These are phyloP conservation scores for Fraxinus latifolia DNA, from an alignment of 305 asterid genomes.

Conservation along the genomic window DNA sequence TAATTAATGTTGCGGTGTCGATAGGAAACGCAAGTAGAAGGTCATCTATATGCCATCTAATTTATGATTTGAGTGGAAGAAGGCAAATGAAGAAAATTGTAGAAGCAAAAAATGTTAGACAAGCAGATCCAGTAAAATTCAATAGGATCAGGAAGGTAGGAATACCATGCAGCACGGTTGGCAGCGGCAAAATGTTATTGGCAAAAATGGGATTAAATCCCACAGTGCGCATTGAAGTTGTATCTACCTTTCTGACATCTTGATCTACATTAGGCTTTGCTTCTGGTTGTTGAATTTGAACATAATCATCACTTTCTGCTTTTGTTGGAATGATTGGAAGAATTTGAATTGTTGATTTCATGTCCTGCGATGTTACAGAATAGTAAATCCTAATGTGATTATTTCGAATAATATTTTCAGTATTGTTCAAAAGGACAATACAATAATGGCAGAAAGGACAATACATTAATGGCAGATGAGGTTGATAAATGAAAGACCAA, in stretches of 20 bases:
- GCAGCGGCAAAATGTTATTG: constrained; percentile 43
- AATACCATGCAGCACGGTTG: constrained; percentile 57
- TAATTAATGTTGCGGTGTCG: neutral
- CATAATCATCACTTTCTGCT: constrained; percentile 43
- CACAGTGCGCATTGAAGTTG: constrained; percentile 29
- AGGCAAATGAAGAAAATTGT: constrained; percentile 18
- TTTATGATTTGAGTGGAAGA: neutral
- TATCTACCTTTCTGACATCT: constrained; percentile 39
- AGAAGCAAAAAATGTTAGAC: constrained; percentile 19
- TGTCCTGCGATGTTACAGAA: constrained; percentile 50
- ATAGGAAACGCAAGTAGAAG: neutral
- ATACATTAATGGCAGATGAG: neutral
- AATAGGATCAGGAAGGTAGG: constrained; percentile 32
- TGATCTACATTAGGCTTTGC: constrained; percentile 37
- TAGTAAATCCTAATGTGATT: neutral
- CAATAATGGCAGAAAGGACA: neutral
- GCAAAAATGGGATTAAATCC: constrained; percentile 42
- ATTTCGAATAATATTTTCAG: neutral
- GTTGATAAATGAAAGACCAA: constrained; percentile 10
- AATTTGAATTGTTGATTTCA: constrained; percentile 34
- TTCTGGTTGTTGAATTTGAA: constrained; percentile 47
- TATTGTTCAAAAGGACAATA: neutral
- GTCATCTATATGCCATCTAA: neutral
- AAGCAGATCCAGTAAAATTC: constrained; percentile 16
- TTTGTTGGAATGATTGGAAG: constrained; percentile 36